These are phyloP conservation scores for Pisolithus sp. DNA, from an alignment of 768 basidiomycete species.

Conservation along the genomic window DNA sequence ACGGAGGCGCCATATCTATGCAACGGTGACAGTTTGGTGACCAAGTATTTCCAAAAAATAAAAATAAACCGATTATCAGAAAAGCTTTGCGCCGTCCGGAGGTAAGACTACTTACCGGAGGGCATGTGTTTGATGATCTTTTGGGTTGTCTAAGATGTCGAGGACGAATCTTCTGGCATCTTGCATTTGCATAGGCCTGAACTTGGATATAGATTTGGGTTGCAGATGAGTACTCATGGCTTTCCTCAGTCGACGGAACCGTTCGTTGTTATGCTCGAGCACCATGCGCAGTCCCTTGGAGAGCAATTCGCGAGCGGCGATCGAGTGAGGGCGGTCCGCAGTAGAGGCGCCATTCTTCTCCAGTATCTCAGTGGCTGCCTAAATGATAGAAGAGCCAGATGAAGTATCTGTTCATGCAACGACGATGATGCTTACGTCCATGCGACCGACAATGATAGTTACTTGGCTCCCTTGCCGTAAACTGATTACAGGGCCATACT, in stretches of 20 bases:
- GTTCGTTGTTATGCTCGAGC: constrained; percentile 44
- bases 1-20: constrained; percentile 22
- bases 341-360: constrained; percentile 48
- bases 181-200: constrained; percentile 38
- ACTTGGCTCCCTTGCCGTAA: constrained; percentile 38
- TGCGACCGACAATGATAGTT: constrained; percentile 15
- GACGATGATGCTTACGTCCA: constrained; percentile 11
- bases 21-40: background rate
- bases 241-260: constrained; percentile 49
- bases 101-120: constrained; percentile 37
- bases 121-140: constrained; percentile 36
- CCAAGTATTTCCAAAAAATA: too few relatives aligned
- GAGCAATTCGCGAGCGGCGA: constrained; percentile 48
- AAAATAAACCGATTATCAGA: background rate
- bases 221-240: constrained; percentile 51
- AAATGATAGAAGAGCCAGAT: background rate
- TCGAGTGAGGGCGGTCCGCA: constrained; percentile 43
- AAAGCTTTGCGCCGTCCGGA: background rate
- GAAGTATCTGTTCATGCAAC: background rate
- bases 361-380: constrained; percentile 54
- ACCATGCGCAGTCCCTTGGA: constrained; percentile 47
- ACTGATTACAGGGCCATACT: constrained; percentile 55
- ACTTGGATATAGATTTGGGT: constrained; percentile 38
- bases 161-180: constrained; percentile 18
- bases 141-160: constrained; percentile 28